These are phyloP conservation scores for Moniliophthora roreri DNA, from an alignment of 1,284 basidiomycete species.

Conservation along the genomic window DNA sequence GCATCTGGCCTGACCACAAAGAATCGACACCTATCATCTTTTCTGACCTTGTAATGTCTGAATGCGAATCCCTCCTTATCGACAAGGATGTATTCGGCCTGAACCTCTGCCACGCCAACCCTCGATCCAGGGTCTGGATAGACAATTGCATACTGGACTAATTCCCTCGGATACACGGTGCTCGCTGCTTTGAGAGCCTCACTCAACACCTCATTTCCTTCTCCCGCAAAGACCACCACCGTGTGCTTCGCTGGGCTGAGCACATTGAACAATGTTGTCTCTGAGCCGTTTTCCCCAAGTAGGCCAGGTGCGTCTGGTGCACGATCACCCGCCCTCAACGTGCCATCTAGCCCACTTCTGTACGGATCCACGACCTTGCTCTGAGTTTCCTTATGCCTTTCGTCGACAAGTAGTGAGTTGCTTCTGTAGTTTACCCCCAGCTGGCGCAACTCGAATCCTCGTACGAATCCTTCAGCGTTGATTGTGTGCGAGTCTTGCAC, in stretches of 20 bases:
- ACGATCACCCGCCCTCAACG: constrained; percentile 24
- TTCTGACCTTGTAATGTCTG: constrained; percentile 5
- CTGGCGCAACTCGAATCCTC: constrained; percentile 23
- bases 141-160: neutral
- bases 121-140: neutral
- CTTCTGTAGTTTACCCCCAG: constrained; percentile 34
- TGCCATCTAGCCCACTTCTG: constrained; percentile 12
- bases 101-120: neutral
- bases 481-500: neutral
- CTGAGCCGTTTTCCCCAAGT: neutral
- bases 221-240: constrained; percentile 20
- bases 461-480: constrained; percentile 9
- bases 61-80: constrained; percentile 14
- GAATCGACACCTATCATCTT: constrained; percentile 7
- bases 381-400: constrained; percentile 8
- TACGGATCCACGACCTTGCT: constrained; percentile 13
- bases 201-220: neutral
- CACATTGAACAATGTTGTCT: constrained; percentile 22
- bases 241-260: constrained; percentile 24
- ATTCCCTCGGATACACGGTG: neutral
- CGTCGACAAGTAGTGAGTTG: constrained; percentile 31
- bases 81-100: neutral
- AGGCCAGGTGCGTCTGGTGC: constrained; percentile 23
- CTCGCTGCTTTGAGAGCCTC: neutral
- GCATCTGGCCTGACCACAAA: constrained; percentile 23